Percentiles rank a stretch among this genome's conserved stretches.
These are phyloP conservation scores for Botrytis pseudocinerea DNA, from an alignment of 2,329 filamentous ascomycete genomes.

Conservation along the genomic window DNA sequence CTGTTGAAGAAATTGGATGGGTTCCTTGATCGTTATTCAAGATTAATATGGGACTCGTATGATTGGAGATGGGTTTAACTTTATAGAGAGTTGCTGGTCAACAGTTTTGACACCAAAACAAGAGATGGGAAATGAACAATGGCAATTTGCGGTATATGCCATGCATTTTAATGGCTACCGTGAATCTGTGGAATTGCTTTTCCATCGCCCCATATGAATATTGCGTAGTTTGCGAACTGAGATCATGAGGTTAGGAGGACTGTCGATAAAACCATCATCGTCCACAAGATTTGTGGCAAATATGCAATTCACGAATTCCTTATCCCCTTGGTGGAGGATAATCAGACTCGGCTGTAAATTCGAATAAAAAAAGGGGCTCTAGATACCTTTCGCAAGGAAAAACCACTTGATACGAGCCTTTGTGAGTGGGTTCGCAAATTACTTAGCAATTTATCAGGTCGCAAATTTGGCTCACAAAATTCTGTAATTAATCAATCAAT, in stretches of 20 bases:
- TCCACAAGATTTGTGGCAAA: too few relatives aligned
- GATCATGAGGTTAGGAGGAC: neutral
- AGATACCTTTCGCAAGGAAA: neutral
- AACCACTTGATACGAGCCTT: neutral
- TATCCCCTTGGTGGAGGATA: neutral
- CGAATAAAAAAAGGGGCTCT: neutral
- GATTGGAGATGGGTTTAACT: neutral
- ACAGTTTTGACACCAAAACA: neutral
- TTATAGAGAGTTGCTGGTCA: neutral
- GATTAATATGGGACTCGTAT: neutral
- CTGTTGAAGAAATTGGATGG: constrained; percentile 40
- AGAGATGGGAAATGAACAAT: neutral
- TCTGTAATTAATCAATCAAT: neutral
- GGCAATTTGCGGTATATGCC: neutral
- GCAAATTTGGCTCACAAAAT: neutral
- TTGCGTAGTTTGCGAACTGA: neutral
- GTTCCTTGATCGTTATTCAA: constrained; percentile 25
- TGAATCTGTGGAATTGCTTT: neutral
- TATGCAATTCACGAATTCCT: neutral
- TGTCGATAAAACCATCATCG: neutral
- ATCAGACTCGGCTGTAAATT: neutral
- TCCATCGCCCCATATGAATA: neutral
- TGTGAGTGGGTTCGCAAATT: too few relatives aligned
- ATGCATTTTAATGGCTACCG: neutral
- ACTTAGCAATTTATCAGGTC: neutral